Evolutionary conservation across 805 yeast species (phyloP).

Genomic region (Candida glaebosa): DNA sequence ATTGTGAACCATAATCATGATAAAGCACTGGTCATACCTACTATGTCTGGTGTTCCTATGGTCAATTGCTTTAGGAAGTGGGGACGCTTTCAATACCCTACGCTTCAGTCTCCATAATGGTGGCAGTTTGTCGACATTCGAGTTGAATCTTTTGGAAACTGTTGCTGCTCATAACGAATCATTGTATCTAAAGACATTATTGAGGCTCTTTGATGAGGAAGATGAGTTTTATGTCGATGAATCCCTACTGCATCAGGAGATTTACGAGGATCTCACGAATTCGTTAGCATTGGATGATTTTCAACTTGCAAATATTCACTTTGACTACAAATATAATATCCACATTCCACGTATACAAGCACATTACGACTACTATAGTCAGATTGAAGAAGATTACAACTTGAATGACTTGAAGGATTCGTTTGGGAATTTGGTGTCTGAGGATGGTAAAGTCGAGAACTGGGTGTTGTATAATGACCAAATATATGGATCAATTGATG

Average conservation of each 20-base stretch:
- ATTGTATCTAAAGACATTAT: constrained; percentile 30
- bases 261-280: constrained; percentile 7
- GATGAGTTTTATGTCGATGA: constrained; percentile 11
- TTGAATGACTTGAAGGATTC: constrained; percentile 16
- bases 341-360: constrained; percentile 63
- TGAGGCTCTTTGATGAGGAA: constrained; percentile 14
- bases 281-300: constrained; percentile 9
- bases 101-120: constrained; percentile 20
- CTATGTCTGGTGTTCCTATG: neutral
- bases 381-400: neutral
- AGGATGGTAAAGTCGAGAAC: constrained; percentile 24
- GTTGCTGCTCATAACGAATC: constrained; percentile 31
- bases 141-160: constrained; percentile 42
- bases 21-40: neutral
- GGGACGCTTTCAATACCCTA: neutral
- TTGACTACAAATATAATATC: constrained; percentile 45
- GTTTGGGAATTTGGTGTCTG: constrained; percentile 26
- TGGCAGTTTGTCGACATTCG: constrained; percentile 42
- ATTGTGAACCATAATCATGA: too few species aligned
- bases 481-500: constrained; percentile 63
- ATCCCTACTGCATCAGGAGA: constrained; percentile 5
- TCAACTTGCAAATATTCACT: constrained; percentile 29
- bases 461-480: constrained; percentile 54
- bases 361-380: constrained; percentile 51
- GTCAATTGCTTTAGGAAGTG: neutral